Percentiles rank a stretch among this genome's conserved stretches.
Conservation (phyloP, 306 rosid genomes). For the Inga oerstediana region DNA sequence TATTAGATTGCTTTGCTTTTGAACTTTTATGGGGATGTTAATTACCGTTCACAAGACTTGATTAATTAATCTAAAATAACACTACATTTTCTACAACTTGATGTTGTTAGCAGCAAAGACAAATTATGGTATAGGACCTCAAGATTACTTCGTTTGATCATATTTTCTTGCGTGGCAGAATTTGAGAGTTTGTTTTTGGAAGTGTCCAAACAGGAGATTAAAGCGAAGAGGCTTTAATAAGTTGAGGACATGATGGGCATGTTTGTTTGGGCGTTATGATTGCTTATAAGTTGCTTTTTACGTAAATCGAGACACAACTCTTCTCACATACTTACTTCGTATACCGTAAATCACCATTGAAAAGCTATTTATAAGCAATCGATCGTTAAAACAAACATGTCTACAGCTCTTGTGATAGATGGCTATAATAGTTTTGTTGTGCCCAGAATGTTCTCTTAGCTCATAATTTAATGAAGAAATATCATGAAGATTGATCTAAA, state of each 20-base stretch:
- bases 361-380: too few species aligned
- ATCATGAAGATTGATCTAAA: not conserved
- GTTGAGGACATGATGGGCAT: not conserved
- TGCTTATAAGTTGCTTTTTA: too few species aligned
- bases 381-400: too few species aligned
- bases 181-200: not conserved
- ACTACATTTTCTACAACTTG: not conserved
- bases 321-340: too few species aligned
- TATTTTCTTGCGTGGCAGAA: not conserved
- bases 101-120: not conserved
- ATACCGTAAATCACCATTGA: too few species aligned
- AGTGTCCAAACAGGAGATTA: too few species aligned
- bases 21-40: not conserved
- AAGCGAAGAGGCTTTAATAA: not conserved
- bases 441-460: not conserved
- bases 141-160: not conserved
- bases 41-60: not conserved
- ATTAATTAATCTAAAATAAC: not conserved
- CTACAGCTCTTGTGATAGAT: not conserved
- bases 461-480: too few species aligned
- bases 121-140: not conserved
- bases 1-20: not conserved
- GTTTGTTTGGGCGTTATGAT: too few species aligned
- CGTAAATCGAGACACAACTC: too few species aligned
- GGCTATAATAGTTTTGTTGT: not conserved